These are phyloP conservation scores for Calocybe indica DNA, from an alignment of 768 basidiomycete species.

Conservation along the genomic window DNA sequence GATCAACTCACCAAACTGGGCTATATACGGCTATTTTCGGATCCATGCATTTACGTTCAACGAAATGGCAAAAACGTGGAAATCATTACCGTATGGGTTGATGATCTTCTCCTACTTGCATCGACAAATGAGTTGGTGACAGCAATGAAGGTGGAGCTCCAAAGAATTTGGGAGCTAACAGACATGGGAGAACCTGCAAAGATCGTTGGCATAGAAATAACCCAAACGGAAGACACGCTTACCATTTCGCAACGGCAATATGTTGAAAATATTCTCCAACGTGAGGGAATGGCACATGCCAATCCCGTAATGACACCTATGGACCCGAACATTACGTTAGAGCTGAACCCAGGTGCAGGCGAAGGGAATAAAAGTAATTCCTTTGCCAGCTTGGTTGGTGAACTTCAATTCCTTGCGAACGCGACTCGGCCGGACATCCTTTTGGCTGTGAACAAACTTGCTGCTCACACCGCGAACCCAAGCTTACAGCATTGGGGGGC, in stretches of 20 bases:
- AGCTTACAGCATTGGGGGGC: conserved; percentile 1
- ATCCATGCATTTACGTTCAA: neutral
- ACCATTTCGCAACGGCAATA: conserved; percentile 9
- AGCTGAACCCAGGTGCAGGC: neutral
- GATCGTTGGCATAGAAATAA: conserved; percentile 26
- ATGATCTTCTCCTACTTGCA: conserved; percentile 26
- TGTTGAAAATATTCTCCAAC: conserved; percentile 14
- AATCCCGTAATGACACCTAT: conserved; percentile 18
- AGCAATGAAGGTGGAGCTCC: conserved; percentile 15
- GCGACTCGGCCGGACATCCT: conserved; percentile 13
- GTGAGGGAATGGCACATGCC: conserved; percentile 14
- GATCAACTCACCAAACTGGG: conserved; percentile 6
- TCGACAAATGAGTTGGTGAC: conserved; percentile 8
- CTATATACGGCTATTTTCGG: conserved; percentile 4
- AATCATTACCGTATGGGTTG: conserved; percentile 23
- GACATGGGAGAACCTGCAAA: conserved; percentile 19
- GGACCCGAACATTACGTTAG: conserved; percentile 17
- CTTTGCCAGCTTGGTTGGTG: neutral
- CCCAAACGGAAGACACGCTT: conserved; percentile 13
- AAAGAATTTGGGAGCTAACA: conserved; percentile 19
- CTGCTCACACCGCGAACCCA: neutral
- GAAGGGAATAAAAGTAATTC: neutral
- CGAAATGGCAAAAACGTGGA: neutral
- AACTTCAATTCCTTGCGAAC: neutral
- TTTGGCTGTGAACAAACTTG: conserved; percentile 5